Conservation (phyloP, 75 land plant genomes). For the Larix kaempferi region DNA sequence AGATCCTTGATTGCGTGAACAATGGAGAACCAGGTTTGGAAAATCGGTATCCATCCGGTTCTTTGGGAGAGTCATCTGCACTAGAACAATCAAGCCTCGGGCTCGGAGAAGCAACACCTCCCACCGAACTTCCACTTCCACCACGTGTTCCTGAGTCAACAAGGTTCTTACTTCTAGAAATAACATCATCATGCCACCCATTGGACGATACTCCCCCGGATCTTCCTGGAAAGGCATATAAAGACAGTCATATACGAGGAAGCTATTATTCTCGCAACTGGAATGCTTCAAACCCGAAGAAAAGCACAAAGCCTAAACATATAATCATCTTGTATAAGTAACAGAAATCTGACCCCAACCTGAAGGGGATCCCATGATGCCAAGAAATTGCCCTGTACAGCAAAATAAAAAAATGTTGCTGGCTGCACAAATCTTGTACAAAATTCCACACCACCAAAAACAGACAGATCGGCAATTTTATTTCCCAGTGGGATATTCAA, state of each 20-base stretch:
- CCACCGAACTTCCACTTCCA: constrained; percentile 3
- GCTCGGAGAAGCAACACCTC: neutral
- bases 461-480: neutral
- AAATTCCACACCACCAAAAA: neutral
- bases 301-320: neutral
- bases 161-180: constrained; percentile 8
- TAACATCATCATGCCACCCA: constrained; percentile 11
- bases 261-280: neutral
- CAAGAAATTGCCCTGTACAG: too few relatives aligned
- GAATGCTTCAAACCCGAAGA: neutral
- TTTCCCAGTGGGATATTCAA: neutral
- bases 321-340: too few relatives aligned
- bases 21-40: constrained; percentile 10
- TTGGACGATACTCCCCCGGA: constrained; percentile 4
- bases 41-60: constrained; percentile 3
- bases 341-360: too few relatives aligned
- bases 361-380: neutral
- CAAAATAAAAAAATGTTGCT: too few relatives aligned
- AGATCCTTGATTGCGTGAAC: neutral
- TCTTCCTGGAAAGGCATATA: constrained; percentile 10
- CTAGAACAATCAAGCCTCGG: constrained; percentile 3
- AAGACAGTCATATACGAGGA: neutral
- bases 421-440: too few relatives aligned
- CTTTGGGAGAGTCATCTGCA: constrained; percentile 9
- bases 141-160: neutral